Evolutionary conservation across 495 filamentous ascomycete species (phyloP).

Genomic region (Talaromyces nanjingensis): DNA sequence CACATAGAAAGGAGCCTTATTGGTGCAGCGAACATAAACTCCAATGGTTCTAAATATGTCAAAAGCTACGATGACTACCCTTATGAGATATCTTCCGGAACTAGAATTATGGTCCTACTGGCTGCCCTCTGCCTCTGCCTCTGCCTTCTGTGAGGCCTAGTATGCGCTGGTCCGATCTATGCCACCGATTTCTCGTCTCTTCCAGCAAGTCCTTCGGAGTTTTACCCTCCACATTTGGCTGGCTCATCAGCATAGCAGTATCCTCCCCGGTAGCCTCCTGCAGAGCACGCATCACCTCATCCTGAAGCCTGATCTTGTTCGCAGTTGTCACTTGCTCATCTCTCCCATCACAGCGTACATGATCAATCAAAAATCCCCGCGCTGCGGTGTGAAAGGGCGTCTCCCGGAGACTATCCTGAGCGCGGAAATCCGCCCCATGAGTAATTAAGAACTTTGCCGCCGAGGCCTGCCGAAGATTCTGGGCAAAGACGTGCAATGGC

Average conservation of each 20-base stretch:
- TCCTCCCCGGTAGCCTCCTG: background rate
- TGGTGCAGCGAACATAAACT: no score
- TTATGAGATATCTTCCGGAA: background rate
- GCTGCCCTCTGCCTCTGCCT: background rate
- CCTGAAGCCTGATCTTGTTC: conserved; percentile 7
- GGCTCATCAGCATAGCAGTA: conserved; percentile 9
- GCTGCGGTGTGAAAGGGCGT: conserved; percentile 14
- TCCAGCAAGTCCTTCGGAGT: conserved; percentile 9
- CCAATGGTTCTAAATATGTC: no score
- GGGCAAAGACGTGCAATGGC: conserved; percentile 11
- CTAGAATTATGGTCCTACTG: background rate
- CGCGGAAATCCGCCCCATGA: conserved; percentile 9
- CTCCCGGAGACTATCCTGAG: conserved; percentile 5
- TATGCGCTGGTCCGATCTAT: background rate
- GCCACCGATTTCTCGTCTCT: conserved; percentile 12
- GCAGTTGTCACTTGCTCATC: conserved; percentile 6
- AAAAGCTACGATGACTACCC: background rate
- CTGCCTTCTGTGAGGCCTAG: background rate
- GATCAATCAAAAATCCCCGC: background rate
- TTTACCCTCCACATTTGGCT: conserved; percentile 11
- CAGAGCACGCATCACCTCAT: conserved; percentile 6
- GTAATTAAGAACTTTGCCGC: conserved; percentile 10
- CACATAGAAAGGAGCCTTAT: no score
- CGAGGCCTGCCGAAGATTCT: conserved; percentile 10
- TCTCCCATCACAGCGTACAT: conserved; percentile 6